These are phyloP conservation scores for Suhomyces chickasaworum DNA, from an alignment of 1,139 yeast genomes.

Conservation along the genomic window DNA sequence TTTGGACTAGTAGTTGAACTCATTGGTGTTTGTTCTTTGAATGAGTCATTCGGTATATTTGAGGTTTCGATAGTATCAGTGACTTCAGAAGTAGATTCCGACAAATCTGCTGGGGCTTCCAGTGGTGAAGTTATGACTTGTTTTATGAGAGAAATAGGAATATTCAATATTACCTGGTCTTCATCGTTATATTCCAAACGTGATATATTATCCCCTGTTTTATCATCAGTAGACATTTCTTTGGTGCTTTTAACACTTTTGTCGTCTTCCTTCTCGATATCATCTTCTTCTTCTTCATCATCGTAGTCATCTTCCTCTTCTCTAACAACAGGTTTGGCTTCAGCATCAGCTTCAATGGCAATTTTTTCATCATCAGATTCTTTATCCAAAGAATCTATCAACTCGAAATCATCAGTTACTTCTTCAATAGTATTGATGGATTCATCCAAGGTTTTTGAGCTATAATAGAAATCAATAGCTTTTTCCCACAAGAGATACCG, in stretches of 20 bases:
- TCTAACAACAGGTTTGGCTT: slow-evolving; percentile 26
- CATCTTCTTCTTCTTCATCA: slow-evolving; percentile 43
- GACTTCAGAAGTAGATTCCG: slow-evolving; percentile 11
- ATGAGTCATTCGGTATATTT: slow-evolving; percentile 7
- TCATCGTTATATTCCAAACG: slow-evolving; percentile 23
- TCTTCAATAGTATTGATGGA: slow-evolving; percentile 33
- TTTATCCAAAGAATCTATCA: slow-evolving; percentile 37
- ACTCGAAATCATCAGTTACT: slow-evolving; percentile 40
- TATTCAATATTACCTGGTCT: slow-evolving; percentile 32
- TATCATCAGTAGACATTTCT: background rate
- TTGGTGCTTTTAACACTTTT: slow-evolving; percentile 20
- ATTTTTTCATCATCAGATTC: slow-evolving; percentile 21
- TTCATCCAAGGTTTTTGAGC: slow-evolving; percentile 31
- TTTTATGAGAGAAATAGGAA: slow-evolving; percentile 32
- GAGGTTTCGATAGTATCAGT: slow-evolving; percentile 6
- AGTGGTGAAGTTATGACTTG: slow-evolving; percentile 12
- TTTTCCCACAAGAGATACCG: slow-evolving; percentile 74
- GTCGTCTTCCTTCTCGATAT: slow-evolving; percentile 28
- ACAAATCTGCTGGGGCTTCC: slow-evolving; percentile 13
- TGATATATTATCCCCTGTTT: background rate
- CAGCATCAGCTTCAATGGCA: slow-evolving; percentile 23
- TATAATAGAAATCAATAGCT: slow-evolving; percentile 60
- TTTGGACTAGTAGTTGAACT: slow-evolving; percentile 14
- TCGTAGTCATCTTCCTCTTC: slow-evolving; percentile 47
- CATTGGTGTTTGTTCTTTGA: slow-evolving; percentile 5